phyloP scores from a whole-genome alignment of 2,329 filamentous ascomycete genomes.

The Penicillium hesseltinei region DNA sequence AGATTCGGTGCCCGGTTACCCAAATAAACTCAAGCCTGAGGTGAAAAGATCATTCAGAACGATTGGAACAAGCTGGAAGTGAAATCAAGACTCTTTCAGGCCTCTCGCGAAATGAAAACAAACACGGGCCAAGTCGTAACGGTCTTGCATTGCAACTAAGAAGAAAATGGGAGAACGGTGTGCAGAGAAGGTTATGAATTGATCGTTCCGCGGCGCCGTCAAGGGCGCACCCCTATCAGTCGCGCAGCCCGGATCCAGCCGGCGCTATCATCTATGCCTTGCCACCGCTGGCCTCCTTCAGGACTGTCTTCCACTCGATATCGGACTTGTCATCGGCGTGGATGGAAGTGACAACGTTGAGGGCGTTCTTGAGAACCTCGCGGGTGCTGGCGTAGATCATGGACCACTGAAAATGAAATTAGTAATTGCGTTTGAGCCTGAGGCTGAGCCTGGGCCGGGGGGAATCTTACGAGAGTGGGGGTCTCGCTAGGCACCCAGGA shows the following conservation, averaged over 20 bases:
- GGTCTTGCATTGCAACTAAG: slow-evolving; percentile 41
- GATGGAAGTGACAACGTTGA: slow-evolving; percentile 44
- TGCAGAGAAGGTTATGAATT: slow-evolving; percentile 31
- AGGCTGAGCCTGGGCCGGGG: not conserved
- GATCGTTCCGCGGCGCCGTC: slow-evolving; percentile 27
- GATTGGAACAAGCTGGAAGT: slow-evolving; percentile 17
- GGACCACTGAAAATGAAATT: slow-evolving; percentile 38
- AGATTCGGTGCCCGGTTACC: not conserved
- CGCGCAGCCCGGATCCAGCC: slow-evolving; percentile 38
- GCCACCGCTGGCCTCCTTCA: slow-evolving; percentile 42
- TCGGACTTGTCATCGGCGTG: slow-evolving; percentile 44
- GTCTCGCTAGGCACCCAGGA: slow-evolving; percentile 46
- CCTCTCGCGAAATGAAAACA: slow-evolving; percentile 16
- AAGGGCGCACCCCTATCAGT: slow-evolving; percentile 24
- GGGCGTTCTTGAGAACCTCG: slow-evolving; percentile 49
- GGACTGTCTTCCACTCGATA: slow-evolving; percentile 44
- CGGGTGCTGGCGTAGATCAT: slow-evolving; percentile 53
- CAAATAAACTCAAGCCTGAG: not conserved
- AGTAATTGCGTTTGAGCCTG: slow-evolving; percentile 8
- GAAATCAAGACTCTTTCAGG: slow-evolving; percentile 7
- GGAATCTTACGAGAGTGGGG: slow-evolving; percentile 40
- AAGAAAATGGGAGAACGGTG: slow-evolving; percentile 24
- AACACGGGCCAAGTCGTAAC: slow-evolving; percentile 35
- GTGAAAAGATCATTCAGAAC: not conserved
- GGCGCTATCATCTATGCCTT: slow-evolving; percentile 39